Evolutionary conservation across 345 rosid species (phyloP).

Genomic region (Cardamine resedifolia): DNA sequence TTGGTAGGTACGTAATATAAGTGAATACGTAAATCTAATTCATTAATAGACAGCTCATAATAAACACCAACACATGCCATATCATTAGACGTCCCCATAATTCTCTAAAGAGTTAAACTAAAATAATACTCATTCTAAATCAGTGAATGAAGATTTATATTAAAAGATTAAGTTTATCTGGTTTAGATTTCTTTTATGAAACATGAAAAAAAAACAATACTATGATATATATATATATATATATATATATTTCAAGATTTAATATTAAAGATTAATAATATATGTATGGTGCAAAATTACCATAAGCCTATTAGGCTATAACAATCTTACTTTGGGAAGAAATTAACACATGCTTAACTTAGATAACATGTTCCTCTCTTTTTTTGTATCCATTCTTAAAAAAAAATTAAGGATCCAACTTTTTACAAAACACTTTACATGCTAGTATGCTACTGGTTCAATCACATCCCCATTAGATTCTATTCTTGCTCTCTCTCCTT

Average conservation of each 20-base stretch:
- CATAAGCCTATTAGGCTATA: neutral
- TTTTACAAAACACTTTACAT: conserved; percentile 25
- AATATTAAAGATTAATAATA: neutral
- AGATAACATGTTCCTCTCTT: neutral
- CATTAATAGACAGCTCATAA: conserved; percentile 32
- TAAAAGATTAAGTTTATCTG: neutral
- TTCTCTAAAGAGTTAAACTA: neutral
- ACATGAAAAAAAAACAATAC: neutral
- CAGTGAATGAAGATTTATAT: neutral
- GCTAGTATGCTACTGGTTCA: conserved; percentile 27
- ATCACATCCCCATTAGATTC: conserved; percentile 30
- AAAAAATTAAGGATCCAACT: conserved; percentile 1
- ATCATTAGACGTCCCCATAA: neutral
- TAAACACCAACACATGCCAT: conserved; percentile 27
- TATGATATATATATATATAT: neutral
- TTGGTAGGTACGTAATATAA: conserved; percentile 33
- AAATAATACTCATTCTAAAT: neutral
- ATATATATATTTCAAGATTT: neutral
- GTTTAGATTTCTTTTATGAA: neutral
- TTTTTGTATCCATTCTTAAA: conserved; percentile 3
- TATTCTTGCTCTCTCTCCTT: conserved; percentile 1
- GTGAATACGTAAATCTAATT: conserved; percentile 13
- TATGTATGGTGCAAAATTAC: neutral
- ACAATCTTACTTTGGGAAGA: conserved; percentile 7
- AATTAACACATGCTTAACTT: conserved; percentile 17